phyloP scores from a whole-genome alignment of 345 rosid genomes.

The Populus davidiana region DNA sequence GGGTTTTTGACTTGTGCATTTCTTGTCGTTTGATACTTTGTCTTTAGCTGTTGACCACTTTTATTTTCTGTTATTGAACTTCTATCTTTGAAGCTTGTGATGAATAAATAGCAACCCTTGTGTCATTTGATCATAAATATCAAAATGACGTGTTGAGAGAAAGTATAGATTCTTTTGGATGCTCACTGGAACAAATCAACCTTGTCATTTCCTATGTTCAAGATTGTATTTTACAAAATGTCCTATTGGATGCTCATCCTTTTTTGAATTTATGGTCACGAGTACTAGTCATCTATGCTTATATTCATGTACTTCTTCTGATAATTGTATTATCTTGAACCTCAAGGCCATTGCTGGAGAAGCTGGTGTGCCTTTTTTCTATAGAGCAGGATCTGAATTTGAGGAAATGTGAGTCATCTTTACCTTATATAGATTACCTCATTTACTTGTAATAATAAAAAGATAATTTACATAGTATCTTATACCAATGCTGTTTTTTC shows the following conservation, averaged over 20 bases:
- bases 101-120: background rate
- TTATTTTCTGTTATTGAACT: background rate
- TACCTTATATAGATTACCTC: background rate
- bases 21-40: background rate
- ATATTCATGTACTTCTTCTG: background rate
- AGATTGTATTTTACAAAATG: background rate
- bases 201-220: background rate
- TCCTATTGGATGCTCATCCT: background rate
- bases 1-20: background rate
- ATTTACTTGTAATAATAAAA: background rate
- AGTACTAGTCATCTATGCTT: background rate
- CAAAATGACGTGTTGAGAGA: background rate
- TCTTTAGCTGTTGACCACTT: background rate
- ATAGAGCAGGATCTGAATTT: constrained; percentile 98
- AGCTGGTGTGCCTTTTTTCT: constrained; percentile 99
- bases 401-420: constrained; percentile 86
- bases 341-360: constrained; percentile 99
- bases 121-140: background rate
- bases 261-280: background rate
- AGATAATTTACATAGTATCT: background rate
- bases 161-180: background rate
- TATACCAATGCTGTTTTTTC: background rate
- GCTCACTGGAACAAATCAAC: background rate
- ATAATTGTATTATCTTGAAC: constrained; percentile 19
- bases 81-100: background rate